Evolutionary conservation across 108 stramenopile species (phyloP).

Genomic region (Skeletonema tropicum): DNA sequence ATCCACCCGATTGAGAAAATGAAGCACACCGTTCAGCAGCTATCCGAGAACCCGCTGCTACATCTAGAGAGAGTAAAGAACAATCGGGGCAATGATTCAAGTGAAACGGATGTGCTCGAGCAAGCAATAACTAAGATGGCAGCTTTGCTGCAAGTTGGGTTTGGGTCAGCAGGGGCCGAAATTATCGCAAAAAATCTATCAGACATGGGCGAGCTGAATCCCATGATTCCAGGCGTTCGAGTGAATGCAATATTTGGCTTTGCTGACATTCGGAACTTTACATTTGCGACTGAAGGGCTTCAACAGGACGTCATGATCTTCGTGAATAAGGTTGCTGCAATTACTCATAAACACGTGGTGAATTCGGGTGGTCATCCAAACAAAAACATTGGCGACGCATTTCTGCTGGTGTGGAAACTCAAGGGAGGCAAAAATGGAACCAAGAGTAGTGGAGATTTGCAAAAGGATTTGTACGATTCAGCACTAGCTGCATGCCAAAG

Average conservation of each 20-base stretch:
- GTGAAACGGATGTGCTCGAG: slow-evolving; percentile 71
- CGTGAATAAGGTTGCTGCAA: slow-evolving; percentile 73
- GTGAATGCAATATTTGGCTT: slow-evolving; percentile 74
- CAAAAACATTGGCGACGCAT: slow-evolving; percentile 81
- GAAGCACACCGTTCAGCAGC: slow-evolving; percentile 44
- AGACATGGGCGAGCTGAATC: slow-evolving; percentile 52
- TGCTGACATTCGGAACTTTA: slow-evolving; percentile 73
- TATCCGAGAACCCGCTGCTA: slow-evolving; percentile 63
- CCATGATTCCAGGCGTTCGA: slow-evolving; percentile 70
- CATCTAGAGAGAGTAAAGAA: slow-evolving; percentile 53
- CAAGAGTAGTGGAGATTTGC: slow-evolving; percentile 47
- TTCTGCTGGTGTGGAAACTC: slow-evolving; percentile 76
- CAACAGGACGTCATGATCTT: slow-evolving; percentile 68
- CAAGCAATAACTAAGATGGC: slow-evolving; percentile 68
- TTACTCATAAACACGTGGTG: slow-evolving; percentile 62
- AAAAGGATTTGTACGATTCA: slow-evolving; percentile 50
- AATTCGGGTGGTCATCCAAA: slow-evolving; percentile 64
- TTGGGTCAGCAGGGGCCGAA: slow-evolving; percentile 78
- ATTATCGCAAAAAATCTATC: slow-evolving; percentile 69
- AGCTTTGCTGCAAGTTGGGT: slow-evolving; percentile 67
- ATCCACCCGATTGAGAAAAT: slow-evolving; percentile 70
- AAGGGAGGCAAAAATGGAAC: slow-evolving; percentile 39
- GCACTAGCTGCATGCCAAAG: slow-evolving; percentile 37
- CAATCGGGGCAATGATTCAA: slow-evolving; percentile 41
- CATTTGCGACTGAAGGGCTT: slow-evolving; percentile 58